Percentiles rank a stretch among this genome's conserved stretches.
phyloP scores from a whole-genome alignment of 768 basidiomycete species.

The Clitopilus passeckerianus region DNA sequence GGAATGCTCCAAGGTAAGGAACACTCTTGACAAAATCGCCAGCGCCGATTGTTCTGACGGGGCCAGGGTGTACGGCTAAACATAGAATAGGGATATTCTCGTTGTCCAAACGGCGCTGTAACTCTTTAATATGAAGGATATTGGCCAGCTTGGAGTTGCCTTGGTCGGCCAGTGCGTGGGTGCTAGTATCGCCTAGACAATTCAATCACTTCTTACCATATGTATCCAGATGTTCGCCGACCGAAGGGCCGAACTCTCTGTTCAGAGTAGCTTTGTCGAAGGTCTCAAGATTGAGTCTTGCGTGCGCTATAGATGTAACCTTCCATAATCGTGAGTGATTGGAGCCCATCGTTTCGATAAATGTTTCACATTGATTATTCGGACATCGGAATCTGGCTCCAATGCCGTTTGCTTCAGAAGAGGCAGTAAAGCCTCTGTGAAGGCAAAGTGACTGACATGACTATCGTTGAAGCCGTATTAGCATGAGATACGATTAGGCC shows the following conservation, averaged over 20 bases:
- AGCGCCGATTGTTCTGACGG: slow-evolving; percentile 21
- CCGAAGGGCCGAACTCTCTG: slow-evolving; percentile 17
- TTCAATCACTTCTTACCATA: background rate
- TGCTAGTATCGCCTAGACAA: background rate
- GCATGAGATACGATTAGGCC: background rate
- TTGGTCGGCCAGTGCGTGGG: slow-evolving; percentile 12
- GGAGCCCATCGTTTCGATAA: slow-evolving; percentile 2
- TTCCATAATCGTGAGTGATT: slow-evolving; percentile 8
- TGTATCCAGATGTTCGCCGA: slow-evolving; percentile 10
- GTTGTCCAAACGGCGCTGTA: slow-evolving; percentile 42
- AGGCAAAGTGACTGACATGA: slow-evolving; percentile 47
- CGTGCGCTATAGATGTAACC: slow-evolving; percentile 27
- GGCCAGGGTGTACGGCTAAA: slow-evolving; percentile 29
- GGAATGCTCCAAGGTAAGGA: background rate
- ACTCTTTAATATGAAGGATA: slow-evolving; percentile 41
- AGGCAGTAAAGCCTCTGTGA: slow-evolving; percentile 51
- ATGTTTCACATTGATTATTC: slow-evolving; percentile 48
- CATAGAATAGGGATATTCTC: slow-evolving; percentile 27
- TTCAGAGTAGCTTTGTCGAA: slow-evolving; percentile 27
- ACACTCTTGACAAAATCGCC: slow-evolving; percentile 7
- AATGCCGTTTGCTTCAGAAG: slow-evolving; percentile 44
- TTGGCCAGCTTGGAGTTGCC: slow-evolving; percentile 48
- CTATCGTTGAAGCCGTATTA: slow-evolving; percentile 21
- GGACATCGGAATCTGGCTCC: slow-evolving; percentile 47
- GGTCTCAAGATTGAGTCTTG: slow-evolving; percentile 18